A percentile compares a stretch with the other conserved stretches of the same genome.
These are phyloP conservation scores for Plantago elongata DNA, from an alignment of 257 asterid species.

Conservation along the genomic window DNA sequence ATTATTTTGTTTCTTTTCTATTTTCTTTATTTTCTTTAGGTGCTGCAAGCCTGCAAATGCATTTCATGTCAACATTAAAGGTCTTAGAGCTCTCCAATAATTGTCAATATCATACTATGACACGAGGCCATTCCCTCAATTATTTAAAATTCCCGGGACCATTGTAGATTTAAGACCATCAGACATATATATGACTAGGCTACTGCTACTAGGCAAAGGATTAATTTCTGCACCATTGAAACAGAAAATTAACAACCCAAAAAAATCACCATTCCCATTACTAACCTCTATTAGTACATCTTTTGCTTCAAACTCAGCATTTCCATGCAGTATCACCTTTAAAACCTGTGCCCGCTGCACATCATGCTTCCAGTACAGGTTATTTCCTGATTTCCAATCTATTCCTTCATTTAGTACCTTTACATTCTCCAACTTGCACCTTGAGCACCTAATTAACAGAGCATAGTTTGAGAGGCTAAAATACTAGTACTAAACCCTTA, in stretches of 20 bases:
- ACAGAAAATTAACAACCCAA: not conserved
- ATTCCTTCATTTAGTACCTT: constrained; percentile 72
- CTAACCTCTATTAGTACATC: constrained; percentile 75
- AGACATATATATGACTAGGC: too few relatives aligned
- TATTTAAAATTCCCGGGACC: too few relatives aligned
- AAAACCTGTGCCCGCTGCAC: constrained; percentile 76
- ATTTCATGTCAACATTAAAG: too few relatives aligned
- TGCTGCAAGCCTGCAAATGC: too few relatives aligned
- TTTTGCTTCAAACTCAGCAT: constrained; percentile 93
- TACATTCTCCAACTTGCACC: constrained; percentile 82
- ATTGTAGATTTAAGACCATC: too few relatives aligned
- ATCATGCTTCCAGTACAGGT: constrained; percentile 92
- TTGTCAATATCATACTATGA: too few relatives aligned
- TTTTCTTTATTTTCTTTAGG: too few relatives aligned
- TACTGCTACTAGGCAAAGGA: too few relatives aligned
- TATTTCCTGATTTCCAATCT: constrained; percentile 73
- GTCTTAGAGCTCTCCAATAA: too few relatives aligned
- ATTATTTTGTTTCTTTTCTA: too few relatives aligned
- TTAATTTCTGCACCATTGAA: not conserved
- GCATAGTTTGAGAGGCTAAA: constrained; percentile 13
- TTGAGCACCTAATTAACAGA: constrained; percentile 57
- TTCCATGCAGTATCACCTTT: constrained; percentile 80
- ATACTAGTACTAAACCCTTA: constrained; percentile 15
- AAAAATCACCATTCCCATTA: constrained; percentile 18
- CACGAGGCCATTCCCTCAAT: too few relatives aligned